These are phyloP conservation scores for Pseudonitzschia pungens DNA, from an alignment of 108 stramenopile species.

Conservation along the genomic window DNA sequence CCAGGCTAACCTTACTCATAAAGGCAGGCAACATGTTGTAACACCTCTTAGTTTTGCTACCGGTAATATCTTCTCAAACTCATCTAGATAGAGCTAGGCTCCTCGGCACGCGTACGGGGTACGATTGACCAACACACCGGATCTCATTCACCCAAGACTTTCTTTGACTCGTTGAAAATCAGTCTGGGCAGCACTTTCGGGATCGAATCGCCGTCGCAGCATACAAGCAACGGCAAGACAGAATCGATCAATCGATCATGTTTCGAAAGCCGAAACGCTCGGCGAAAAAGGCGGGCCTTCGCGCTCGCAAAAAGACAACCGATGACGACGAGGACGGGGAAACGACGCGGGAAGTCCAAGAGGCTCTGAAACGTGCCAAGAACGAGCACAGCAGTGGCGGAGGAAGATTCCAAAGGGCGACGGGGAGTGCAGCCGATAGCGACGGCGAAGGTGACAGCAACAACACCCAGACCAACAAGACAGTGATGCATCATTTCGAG, in stretches of 20 bases:
- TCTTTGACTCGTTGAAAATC: too few species aligned
- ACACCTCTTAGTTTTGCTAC: too few species aligned
- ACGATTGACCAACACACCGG: too few species aligned
- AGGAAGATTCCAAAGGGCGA: background rate
- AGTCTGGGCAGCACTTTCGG: too few species aligned
- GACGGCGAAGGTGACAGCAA: constrained; percentile 26
- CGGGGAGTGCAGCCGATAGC: background rate
- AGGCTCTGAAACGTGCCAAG: constrained; percentile 55
- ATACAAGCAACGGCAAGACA: background rate
- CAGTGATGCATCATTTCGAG: constrained; percentile 27
- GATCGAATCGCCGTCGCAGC: too few species aligned
- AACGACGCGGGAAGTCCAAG: constrained; percentile 33
- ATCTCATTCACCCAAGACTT: too few species aligned
- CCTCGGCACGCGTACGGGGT: too few species aligned
- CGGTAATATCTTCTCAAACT: too few species aligned
- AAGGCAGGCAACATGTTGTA: too few species aligned
- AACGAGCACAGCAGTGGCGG: constrained; percentile 11
- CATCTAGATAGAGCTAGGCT: too few species aligned
- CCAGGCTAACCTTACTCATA: too few species aligned
- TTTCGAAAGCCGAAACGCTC: constrained; percentile 73
- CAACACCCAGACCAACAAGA: constrained; percentile 20
- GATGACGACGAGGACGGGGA: constrained; percentile 39
- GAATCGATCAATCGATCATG: constrained; percentile 33
- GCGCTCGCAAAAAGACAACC: constrained; percentile 22
- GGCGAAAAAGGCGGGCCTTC: constrained; percentile 33